Base-by-base conservation (phyloP, 1,284 basidiomycete species). In the Cutaneotrichosporon dermatis region DNA sequence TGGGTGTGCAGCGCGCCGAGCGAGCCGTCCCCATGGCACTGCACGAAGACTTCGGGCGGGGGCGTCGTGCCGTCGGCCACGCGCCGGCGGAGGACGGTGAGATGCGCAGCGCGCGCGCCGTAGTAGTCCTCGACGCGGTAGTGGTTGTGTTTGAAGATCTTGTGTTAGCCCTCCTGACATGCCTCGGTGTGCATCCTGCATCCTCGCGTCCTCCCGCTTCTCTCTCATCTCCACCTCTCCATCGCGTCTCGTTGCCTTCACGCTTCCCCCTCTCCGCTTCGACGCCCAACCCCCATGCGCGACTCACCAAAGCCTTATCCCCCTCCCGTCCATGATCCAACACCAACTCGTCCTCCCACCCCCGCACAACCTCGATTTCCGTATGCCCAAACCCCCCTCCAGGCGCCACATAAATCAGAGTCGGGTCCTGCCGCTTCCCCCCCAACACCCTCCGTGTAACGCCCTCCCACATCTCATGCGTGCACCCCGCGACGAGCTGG, bases 1-100 rank as follows among this genome's bases (percentile, higher is more conserved):
- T 59, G 37, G 6, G 66, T 66, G 54, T 64, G 65, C 8, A 72
- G 65, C 4, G 69, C 65, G 12, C 69, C 70, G 6, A 65, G 59
- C 12, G 66, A 65, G 4, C 63, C 65, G 51, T 69, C 69, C 2
- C 63, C 54, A 48, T 69, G 69, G 4, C 64, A 66, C 43, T 68
- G 41, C 13, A 72, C 60, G 60, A 64, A 68, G 11, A 61, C 63
- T 3, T 58, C 61, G 8, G 64, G 59, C 7, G 34, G 43, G 9
- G 42, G 53, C 8, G 25, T 12, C 15, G 34, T 11, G 4, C 46
- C 39, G 15, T 35, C 39, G 35, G 16, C 25, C 5, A 6, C 5
- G 4, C 4, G 42, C 2, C 58, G 45, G 1, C 64, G 46, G 40
- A 66, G 53, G 39, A 64, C 60, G 12, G 67, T 67, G 8, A 60